Evolutionary conservation across 1,139 yeast genomes (phyloP).

Genomic region (Wickerhamomyces sp.): DNA sequence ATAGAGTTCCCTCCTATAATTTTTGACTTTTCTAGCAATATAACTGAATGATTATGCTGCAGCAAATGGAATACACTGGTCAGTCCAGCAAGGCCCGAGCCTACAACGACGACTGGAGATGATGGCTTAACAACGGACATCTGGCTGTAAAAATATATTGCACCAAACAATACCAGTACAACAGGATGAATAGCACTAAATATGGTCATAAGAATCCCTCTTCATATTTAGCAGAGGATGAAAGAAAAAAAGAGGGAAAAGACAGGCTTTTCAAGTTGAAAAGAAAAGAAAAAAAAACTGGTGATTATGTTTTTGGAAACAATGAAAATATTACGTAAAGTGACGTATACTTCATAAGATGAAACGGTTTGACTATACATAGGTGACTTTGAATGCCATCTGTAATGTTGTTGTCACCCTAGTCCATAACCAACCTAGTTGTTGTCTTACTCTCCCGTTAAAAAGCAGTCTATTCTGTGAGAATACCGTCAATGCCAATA

Average conservation of each 20-base stretch:
- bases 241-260: background rate
- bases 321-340: background rate
- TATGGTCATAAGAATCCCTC: too few relatives aligned
- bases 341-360: background rate
- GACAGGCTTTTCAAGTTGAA: background rate
- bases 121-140: background rate
- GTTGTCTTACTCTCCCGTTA: constrained; percentile 3
- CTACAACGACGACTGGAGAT: constrained; percentile 54
- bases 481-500: constrained; percentile 4
- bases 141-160: too few relatives aligned
- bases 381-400: constrained; percentile 17
- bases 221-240: background rate
- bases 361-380: constrained; percentile 4
- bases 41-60: constrained; percentile 47
- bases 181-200: too few relatives aligned
- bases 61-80: constrained; percentile 70
- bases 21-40: constrained; percentile 58
- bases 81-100: constrained; percentile 78
- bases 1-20: constrained; percentile 75
- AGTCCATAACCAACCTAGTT: constrained; percentile 1
- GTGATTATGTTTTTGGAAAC: background rate
- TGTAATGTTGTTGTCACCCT: constrained; percentile 5
- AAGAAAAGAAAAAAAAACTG: background rate
- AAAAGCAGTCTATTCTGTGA: background rate
- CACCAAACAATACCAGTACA: too few relatives aligned